Evolutionary conservation across 441 rosid genomes (phyloP).

Genomic region (Arabidopsis lyrata): DNA sequence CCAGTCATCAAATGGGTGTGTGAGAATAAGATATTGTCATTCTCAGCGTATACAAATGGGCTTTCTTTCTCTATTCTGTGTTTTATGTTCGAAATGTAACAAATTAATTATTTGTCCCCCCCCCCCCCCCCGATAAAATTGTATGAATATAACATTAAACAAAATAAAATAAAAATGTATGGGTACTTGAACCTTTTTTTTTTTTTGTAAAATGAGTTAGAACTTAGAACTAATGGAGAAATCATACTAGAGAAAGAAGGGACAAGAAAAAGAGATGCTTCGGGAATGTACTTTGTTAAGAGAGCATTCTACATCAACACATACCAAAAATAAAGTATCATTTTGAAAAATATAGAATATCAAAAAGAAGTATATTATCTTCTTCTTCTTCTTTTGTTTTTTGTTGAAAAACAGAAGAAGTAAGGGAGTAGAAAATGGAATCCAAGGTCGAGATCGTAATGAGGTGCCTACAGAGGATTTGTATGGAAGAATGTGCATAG

Average conservation of each 20-base stretch:
- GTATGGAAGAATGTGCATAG: slow-evolving; percentile 49
- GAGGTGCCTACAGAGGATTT: slow-evolving; percentile 35
- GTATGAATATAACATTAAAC: background rate
- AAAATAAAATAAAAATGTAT: too few species aligned
- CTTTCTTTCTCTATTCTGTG: background rate
- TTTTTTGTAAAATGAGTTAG: background rate
- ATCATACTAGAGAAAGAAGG: slow-evolving; percentile 7
- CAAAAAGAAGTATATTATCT: slow-evolving; percentile 19
- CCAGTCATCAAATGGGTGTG: background rate
- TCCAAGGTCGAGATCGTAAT: slow-evolving; percentile 49
- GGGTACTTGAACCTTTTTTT: background rate
- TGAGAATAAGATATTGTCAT: background rate
- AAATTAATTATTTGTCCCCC: background rate
- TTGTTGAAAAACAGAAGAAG: slow-evolving; percentile 20
- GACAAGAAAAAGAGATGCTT: slow-evolving; percentile 51
- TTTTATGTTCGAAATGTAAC: background rate
- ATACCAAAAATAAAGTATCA: slow-evolving; percentile 39
- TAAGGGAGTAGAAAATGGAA: slow-evolving; percentile 44
- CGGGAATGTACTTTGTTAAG: slow-evolving; percentile 45
- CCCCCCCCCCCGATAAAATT: background rate
- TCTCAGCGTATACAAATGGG: slow-evolving; percentile 13
- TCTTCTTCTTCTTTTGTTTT: background rate
- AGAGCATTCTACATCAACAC: slow-evolving; percentile 29
- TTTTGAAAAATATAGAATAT: slow-evolving; percentile 3
- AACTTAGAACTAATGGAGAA: slow-evolving; percentile 5